Percentiles rank a stretch among this genome's conserved stretches.
Evolutionary conservation across 306 rosid genomes (phyloP).

Genomic region (Begonia loranthoides): DNA sequence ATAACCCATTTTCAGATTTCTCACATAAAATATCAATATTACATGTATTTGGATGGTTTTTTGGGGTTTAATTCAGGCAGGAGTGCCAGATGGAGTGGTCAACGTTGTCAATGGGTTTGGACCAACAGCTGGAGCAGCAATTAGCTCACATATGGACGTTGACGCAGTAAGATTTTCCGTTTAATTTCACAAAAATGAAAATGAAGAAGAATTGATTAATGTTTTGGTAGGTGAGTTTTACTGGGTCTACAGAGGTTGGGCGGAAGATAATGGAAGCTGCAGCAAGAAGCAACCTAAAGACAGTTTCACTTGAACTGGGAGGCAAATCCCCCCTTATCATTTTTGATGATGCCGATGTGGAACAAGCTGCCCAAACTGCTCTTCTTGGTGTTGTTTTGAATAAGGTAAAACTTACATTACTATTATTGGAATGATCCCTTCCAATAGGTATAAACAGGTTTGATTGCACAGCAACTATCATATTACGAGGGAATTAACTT

Average conservation of each 20-base stretch:
- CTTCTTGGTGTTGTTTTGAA: slow-evolving; percentile 41
- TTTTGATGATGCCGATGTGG: slow-evolving; percentile 70
- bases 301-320: slow-evolving; percentile 75
- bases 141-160: slow-evolving; percentile 66
- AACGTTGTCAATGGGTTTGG: slow-evolving; percentile 79
- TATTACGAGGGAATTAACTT: too few relatives aligned
- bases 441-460: too few relatives aligned
- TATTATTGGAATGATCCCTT: too few relatives aligned
- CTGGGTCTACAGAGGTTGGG: slow-evolving; percentile 71
- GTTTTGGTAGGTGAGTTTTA: slow-evolving; percentile 44
- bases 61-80: slow-evolving; percentile 41
- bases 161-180: slow-evolving; percentile 33
- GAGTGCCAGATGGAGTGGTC: slow-evolving; percentile 78
- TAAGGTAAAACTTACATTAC: slow-evolving; percentile 29
- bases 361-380: slow-evolving; percentile 63
- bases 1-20: too few relatives aligned
- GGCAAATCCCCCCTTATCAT: slow-evolving; percentile 77
- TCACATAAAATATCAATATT: too few relatives aligned
- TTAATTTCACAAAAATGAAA: not conserved
- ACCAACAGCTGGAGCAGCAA: slow-evolving; percentile 63
- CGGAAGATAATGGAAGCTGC: slow-evolving; percentile 40
- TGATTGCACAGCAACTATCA: too few relatives aligned
- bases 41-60: not conserved
- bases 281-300: slow-evolving; percentile 64
- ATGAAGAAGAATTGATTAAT: not conserved